phyloP scores from a whole-genome alignment of 225 moss, liverwort and hornwort genomes.

The Takakia lepidozioides region DNA sequence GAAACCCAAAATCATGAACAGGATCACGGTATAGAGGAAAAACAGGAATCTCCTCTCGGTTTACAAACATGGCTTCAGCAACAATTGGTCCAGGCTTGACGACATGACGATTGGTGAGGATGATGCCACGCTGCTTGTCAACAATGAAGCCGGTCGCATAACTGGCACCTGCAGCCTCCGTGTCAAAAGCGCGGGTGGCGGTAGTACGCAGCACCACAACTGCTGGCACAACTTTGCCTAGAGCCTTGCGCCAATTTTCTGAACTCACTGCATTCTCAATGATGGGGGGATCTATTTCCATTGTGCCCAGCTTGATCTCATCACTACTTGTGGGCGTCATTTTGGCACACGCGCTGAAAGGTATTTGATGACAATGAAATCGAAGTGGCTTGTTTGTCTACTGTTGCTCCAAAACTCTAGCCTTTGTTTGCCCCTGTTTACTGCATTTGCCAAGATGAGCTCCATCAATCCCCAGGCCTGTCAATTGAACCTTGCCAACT shows the following conservation, averaged over 20 bases:
- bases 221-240: constrained; percentile 70
- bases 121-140: constrained; percentile 73
- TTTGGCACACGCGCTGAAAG: no score
- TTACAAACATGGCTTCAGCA: constrained; percentile 87
- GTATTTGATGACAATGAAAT: no score
- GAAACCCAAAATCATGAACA: constrained; percentile 84
- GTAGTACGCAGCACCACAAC: constrained; percentile 88
- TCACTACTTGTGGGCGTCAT: constrained; percentile 36
- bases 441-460: no score
- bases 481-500: no score
- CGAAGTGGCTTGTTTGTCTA: no score
- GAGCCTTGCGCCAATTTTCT: constrained; percentile 80
- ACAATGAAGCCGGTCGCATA: constrained; percentile 83
- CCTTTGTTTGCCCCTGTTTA: no score
- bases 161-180: constrained; percentile 66
- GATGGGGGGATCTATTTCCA: constrained; percentile 60
- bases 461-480: no score
- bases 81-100: constrained; percentile 80
- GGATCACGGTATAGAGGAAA: constrained; percentile 82
- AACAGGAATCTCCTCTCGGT: constrained; percentile 77
- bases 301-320: constrained; percentile 48
- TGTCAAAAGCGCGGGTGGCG: constrained; percentile 78
- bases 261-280: constrained; percentile 37
- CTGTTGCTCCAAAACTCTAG: no score
- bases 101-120: constrained; percentile 86